Conservation (phyloP, 2,329 filamentous ascomycete genomes). For the Curvularia sp. region DNA sequence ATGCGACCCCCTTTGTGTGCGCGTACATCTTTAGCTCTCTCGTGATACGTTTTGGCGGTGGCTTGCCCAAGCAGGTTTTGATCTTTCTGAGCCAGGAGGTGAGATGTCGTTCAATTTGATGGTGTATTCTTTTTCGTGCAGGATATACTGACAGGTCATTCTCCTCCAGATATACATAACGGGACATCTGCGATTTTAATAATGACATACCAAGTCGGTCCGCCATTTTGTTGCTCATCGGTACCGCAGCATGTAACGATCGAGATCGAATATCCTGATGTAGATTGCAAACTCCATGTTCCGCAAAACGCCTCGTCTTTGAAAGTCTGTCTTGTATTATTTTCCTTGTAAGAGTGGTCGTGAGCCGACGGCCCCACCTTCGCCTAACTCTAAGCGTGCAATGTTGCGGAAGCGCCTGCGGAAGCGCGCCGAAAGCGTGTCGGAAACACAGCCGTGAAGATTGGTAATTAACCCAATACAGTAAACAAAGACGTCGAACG, state of each 20-base stretch:
- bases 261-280: not conserved
- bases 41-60: not conserved
- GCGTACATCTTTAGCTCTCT: not conserved
- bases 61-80: not conserved
- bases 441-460: not conserved
- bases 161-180: not conserved
- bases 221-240: not conserved
- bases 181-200: not conserved
- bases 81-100: not conserved
- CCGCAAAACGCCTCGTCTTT: not conserved
- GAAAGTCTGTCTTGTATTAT: not conserved
- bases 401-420: constrained; percentile 14
- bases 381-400: constrained; percentile 4
- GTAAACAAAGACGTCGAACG: not conserved
- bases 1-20: constrained; percentile 1
- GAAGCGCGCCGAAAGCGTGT: constrained; percentile 8
- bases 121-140: not conserved
- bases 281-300: not conserved
- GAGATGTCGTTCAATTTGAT: not conserved
- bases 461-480: not conserved
- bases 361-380: not conserved
- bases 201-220: not conserved
- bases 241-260: constrained; percentile 2
- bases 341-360: not conserved
- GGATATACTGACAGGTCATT: not conserved